Conservation (phyloP, 352 stramenopile species). For the Phytophthora colocasiae region DNA sequence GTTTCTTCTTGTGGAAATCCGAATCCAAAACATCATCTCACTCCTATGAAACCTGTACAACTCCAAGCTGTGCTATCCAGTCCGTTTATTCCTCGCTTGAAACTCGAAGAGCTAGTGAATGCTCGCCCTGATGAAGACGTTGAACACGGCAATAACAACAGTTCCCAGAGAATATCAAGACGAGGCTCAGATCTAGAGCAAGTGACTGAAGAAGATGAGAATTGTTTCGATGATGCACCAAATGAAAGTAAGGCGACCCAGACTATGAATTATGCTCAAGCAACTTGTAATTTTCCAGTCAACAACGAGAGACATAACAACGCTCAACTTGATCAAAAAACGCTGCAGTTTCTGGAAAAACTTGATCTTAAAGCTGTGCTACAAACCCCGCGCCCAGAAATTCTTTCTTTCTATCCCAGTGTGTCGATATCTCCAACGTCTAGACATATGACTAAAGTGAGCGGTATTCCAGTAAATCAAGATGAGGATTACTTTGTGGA, state of each 20-base stretch:
- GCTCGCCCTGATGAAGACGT: slow-evolving; percentile 33
- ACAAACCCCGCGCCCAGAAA: slow-evolving; percentile 62
- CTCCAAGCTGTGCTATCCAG: slow-evolving; percentile 11
- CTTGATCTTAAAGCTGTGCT: slow-evolving; percentile 71
- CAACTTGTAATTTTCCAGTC: slow-evolving; percentile 4
- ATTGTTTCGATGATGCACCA: slow-evolving; percentile 27
- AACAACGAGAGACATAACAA: slow-evolving; percentile 21
- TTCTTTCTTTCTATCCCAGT: slow-evolving; percentile 50
- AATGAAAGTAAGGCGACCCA: slow-evolving; percentile 7
- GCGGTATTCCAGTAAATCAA: neutral
- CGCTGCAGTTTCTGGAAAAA: slow-evolving; percentile 63
- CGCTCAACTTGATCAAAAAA: slow-evolving; percentile 49
- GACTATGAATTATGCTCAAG: neutral
- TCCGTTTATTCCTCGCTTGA: slow-evolving; percentile 47
- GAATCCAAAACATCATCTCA: slow-evolving; percentile 22
- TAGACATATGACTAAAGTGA: neutral
- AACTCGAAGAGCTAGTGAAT: slow-evolving; percentile 59
- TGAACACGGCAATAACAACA: slow-evolving; percentile 17
- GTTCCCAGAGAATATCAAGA: slow-evolving; percentile 7
- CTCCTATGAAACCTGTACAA: slow-evolving; percentile 10
- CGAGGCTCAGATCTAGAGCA: slow-evolving; percentile 25
- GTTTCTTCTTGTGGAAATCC: slow-evolving; percentile 5
- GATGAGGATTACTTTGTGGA: slow-evolving; percentile 3
- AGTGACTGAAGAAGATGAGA: slow-evolving; percentile 32
- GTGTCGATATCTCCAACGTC: neutral